A percentile compares a stretch with the other conserved stretches of the same genome.
Evolutionary conservation across 1,284 basidiomycete species (phyloP).

Genomic region (Schizophyllum amplum): DNA sequence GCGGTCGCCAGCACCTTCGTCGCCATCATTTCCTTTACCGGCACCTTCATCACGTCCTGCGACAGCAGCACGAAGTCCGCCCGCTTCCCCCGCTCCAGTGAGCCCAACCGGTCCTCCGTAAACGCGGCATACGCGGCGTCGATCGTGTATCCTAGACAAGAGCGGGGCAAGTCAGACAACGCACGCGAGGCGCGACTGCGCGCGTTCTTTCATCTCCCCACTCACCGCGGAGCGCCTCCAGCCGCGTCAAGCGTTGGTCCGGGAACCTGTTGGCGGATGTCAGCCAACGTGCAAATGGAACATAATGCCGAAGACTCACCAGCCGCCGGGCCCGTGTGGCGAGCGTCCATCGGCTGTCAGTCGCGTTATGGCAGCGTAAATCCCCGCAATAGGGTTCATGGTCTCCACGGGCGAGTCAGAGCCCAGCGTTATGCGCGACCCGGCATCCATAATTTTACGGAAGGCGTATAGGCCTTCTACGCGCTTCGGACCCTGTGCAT

Average conservation of each 20-base stretch:
- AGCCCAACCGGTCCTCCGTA: conserved; percentile 64
- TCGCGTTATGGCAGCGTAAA: conserved; percentile 82
- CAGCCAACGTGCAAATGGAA: not conserved
- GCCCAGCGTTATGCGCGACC: conserved; percentile 65
- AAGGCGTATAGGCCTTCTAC: conserved; percentile 85
- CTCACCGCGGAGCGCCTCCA: conserved; percentile 62
- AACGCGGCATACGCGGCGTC: conserved; percentile 86
- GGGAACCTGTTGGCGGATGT: conserved; percentile 53
- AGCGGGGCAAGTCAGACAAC: not conserved
- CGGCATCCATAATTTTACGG: conserved; percentile 56
- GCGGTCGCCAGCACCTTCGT: conserved; percentile 70
- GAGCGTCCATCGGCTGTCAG: conserved; percentile 65
- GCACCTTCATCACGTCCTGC: conserved; percentile 71
- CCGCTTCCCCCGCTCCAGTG: conserved; percentile 64
- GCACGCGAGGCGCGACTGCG: not conserved
- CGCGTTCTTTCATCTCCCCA: no score
- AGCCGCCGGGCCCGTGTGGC: conserved; percentile 77
- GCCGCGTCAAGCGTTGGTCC: conserved; percentile 66
- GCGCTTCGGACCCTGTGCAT: conserved; percentile 67
- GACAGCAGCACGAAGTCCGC: conserved; percentile 83
- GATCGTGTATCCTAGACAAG: conserved; percentile 38
- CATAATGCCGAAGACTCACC: not conserved
- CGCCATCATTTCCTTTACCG: conserved; percentile 51
- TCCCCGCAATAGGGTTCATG: conserved; percentile 71
- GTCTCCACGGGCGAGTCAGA: conserved; percentile 88